These are phyloP conservation scores for Rhodotorula sphaerocarpa DNA, from an alignment of 768 basidiomycete genomes.

Conservation along the genomic window DNA sequence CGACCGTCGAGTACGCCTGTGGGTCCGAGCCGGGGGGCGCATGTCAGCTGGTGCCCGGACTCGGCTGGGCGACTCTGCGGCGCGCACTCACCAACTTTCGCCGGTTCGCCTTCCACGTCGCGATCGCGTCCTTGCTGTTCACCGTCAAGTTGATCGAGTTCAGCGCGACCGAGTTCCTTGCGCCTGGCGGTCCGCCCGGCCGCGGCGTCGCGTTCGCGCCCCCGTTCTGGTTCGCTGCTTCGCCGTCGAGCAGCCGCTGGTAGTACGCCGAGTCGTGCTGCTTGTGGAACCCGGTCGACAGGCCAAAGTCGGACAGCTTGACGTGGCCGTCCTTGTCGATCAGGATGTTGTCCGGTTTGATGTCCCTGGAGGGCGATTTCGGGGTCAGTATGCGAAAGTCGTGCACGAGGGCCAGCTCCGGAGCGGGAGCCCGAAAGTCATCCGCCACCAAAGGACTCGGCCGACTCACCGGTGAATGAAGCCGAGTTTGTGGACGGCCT, in stretches of 20 bases:
- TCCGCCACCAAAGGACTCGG: not conserved
- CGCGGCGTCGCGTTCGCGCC: too few species aligned
- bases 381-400: too few species aligned
- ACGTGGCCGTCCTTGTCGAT: constrained; percentile 96
- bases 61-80: not conserved
- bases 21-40: not conserved
- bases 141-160: constrained; percentile 95
- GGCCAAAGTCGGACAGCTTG: constrained; percentile 95
- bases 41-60: not conserved
- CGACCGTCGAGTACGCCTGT: constrained; percentile 94
- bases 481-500: constrained; percentile 91
- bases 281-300: constrained; percentile 99
- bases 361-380: constrained; percentile 70
- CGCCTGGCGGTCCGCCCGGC: constrained; percentile 41
- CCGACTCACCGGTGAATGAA: constrained; percentile 83
- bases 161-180: constrained; percentile 91
- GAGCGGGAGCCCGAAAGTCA: constrained; percentile 1
- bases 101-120: constrained; percentile 97
- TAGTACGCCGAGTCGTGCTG: constrained; percentile 95
- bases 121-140: constrained; percentile 71
- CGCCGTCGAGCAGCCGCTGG: constrained; percentile 70
- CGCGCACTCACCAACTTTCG: constrained; percentile 66
- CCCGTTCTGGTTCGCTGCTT: constrained; percentile 35
- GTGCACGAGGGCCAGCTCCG: not conserved
- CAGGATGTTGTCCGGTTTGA: constrained; percentile 98